Evolutionary conservation across 2,329 filamentous ascomycete species (phyloP), one percentile per base, ranked within the genome.

Genomic region (Colletotrichum somersetense): DNA sequence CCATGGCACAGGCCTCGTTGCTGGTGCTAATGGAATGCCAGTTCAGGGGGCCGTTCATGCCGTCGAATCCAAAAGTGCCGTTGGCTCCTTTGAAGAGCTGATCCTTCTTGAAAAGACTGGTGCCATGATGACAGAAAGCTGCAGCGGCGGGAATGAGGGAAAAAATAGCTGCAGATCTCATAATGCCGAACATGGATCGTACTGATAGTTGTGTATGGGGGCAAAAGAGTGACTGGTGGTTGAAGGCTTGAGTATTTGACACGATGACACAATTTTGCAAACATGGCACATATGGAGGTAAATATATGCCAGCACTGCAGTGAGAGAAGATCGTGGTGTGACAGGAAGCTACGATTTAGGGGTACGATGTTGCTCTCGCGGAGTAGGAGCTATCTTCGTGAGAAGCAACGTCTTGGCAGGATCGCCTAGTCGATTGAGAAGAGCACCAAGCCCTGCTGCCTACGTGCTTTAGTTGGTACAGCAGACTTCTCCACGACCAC

Each of bases 1-100:
- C 88, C 2, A 77, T 79, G 46, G 83, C 84, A 76, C 89, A 90
- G 16, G 81, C 78, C 18, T 77, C 76, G 78, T 89, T 88, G 46
- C 73, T 74, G n/a, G 80, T 78, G 56, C 82, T 78, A 26, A 90
- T 79, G 3, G 80, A 80, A 44, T 85, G 82, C 88, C 88, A 90
- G 78, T 86, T 87, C 65, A 87, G 78, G 0, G 88, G 88, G 11
- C 88, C 87, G 61, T 80, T 76, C 4, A 78, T 67, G 64, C 80
- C 81, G 35, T 80, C 81, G 76, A 85, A 86, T 50, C 82, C 82
- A 73, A 85, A 86, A 12, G 75, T 77, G 30, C 78, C 62, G 30
- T 78, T 61, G 67, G 69, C 74, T 46, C 59, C 63, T 55, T 62
- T 50, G 76, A 74, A 78, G 73, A 62, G 59, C 44, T 50, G 59